Evolutionary conservation across 2,329 filamentous ascomycete species (phyloP).

Genomic region (Zasmidium citrigriseum): DNA sequence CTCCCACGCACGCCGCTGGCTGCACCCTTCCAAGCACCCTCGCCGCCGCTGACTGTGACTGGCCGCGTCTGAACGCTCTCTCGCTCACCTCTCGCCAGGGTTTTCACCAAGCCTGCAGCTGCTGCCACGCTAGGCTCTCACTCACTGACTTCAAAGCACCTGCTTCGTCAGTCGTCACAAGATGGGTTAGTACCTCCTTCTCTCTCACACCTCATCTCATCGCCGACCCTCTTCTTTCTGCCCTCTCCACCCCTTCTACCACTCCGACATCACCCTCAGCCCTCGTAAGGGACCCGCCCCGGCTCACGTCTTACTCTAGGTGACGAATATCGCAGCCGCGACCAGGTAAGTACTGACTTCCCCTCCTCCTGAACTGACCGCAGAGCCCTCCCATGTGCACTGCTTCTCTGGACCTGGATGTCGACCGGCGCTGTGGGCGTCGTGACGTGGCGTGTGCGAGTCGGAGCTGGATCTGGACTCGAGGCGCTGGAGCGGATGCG

Average conservation of each 20-base stretch:
- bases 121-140: not conserved
- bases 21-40: no score
- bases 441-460: not conserved
- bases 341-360: conserved; percentile 19
- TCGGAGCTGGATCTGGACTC: not conserved
- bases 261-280: not conserved
- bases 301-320: conserved; percentile 6
- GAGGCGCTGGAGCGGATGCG: not conserved
- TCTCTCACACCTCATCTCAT: conserved; percentile 2
- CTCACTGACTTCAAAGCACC: conserved; percentile 4
- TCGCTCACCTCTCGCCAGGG: not conserved
- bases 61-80: not conserved
- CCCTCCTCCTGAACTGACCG: not conserved
- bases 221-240: not conserved
- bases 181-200: conserved; percentile 8
- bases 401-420: not conserved
- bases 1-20: not conserved
- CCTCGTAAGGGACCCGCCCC: not conserved
- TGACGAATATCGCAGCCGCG: conserved; percentile 11
- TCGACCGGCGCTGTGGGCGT: not conserved
- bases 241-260: not conserved
- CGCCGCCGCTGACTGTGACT: not conserved
- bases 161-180: conserved; percentile 4
- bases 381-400: not conserved
- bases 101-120: conserved; percentile 3